A percentile compares a stretch with the other conserved stretches of the same genome.
Conservation (phyloP, 805 yeast genomes). For the Suhomyces faveliae region DNA sequence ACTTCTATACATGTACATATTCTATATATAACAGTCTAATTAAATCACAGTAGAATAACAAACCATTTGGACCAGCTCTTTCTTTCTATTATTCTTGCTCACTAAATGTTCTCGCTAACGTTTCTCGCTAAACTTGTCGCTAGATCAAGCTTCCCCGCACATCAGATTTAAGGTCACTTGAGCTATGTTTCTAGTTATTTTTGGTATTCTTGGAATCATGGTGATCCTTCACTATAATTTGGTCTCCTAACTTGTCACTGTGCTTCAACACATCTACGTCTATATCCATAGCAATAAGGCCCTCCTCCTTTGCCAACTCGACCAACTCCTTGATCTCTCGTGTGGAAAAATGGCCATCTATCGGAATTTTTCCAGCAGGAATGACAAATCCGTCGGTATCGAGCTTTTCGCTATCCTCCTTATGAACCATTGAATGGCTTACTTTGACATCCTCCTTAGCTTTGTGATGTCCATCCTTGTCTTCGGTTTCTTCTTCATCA, state of each 20-base stretch:
- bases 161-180: background rate
- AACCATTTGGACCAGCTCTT: background rate
- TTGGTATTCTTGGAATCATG: background rate
- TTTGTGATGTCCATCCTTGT: background rate
- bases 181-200: background rate
- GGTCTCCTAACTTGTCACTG: slow-evolving; percentile 28
- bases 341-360: slow-evolving; percentile 42
- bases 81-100: background rate
- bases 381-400: slow-evolving; percentile 38
- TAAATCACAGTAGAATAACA: too few species aligned
- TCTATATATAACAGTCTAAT: background rate
- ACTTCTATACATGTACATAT: background rate
- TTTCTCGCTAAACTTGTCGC: background rate
- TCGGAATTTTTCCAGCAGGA: slow-evolving; percentile 38
- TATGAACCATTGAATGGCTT: slow-evolving; percentile 4
- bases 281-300: slow-evolving; percentile 25
- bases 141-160: background rate
- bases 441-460: slow-evolving; percentile 1
- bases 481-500: slow-evolving; percentile 4
- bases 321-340: slow-evolving; percentile 31
- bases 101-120: background rate
- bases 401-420: slow-evolving; percentile 10
- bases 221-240: slow-evolving; percentile 24
- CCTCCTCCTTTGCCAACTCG: slow-evolving; percentile 30
- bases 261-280: slow-evolving; percentile 23